Percentiles rank a stretch among this genome's conserved stretches.
Conservation (phyloP, 1,284 basidiomycete genomes). For the Peniophora sp. region DNA sequence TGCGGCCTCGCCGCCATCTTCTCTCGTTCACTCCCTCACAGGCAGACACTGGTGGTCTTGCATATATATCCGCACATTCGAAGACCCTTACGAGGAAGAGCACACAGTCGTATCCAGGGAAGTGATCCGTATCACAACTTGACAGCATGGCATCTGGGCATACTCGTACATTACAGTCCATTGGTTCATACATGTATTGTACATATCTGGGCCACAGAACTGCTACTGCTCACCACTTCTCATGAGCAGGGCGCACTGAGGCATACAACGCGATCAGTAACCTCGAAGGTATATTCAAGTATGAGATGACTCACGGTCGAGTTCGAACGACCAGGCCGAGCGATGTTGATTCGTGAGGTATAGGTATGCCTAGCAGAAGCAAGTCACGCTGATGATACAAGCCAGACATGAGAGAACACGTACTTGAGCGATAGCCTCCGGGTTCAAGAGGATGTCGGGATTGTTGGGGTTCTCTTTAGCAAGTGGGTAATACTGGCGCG, state of each 20-base stretch:
- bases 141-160: too few relatives aligned
- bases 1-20: too few relatives aligned
- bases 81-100: too few relatives aligned
- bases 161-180: too few relatives aligned
- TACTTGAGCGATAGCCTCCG: constrained; percentile 19
- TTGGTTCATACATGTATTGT: too few relatives aligned
- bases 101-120: too few relatives aligned
- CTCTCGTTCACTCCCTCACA: too few relatives aligned
- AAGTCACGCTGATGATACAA: constrained; percentile 15
- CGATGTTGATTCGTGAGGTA: constrained; percentile 52
- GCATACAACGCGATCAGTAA: constrained; percentile 2
- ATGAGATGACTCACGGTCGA: constrained; percentile 42
- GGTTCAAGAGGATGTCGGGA: constrained; percentile 15
- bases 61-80: too few relatives aligned
- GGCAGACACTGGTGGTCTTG: too few relatives aligned
- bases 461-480: constrained; percentile 14
- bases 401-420: background rate
- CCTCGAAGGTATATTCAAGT: background rate
- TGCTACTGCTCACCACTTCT: constrained; percentile 27
- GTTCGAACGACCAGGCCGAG: constrained; percentile 63
- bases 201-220: too few relatives aligned
- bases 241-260: constrained; percentile 35
- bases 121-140: too few relatives aligned
- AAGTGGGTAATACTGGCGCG: constrained; percentile 5
- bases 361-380: constrained; percentile 32